A percentile compares a stretch with the other conserved stretches of the same genome.
phyloP scores from a whole-genome alignment of 1,284 basidiomycete species.

The Mycosarcoma mackinlayi region DNA sequence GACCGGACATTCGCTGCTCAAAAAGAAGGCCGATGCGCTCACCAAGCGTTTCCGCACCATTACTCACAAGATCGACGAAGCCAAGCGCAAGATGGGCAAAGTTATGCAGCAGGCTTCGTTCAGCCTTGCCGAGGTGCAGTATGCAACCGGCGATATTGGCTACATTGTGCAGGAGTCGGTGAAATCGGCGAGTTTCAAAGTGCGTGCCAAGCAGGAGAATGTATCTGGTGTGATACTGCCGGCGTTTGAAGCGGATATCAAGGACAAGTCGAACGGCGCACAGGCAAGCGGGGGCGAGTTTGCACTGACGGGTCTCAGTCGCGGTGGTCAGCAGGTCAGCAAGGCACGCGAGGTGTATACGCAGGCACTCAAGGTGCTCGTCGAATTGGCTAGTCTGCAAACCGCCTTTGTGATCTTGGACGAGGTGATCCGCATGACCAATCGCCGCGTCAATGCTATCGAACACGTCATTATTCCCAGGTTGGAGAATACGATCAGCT shows the following conservation, averaged over 20 bases:
- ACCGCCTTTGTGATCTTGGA: constrained; percentile 99
- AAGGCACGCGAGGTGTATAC: constrained; percentile 94
- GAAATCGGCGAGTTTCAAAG: constrained; percentile 83
- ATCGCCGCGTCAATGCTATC: constrained; percentile 97
- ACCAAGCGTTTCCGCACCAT: constrained; percentile 84
- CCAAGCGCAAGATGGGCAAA: constrained; percentile 97
- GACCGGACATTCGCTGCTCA: constrained; percentile 94
- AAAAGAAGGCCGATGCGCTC: constrained; percentile 96
- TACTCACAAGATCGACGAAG: constrained; percentile 79
- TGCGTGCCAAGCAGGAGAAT: constrained; percentile 96
- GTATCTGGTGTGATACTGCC: constrained; percentile 98
- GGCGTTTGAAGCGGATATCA: constrained; percentile 75
- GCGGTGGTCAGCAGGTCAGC: constrained; percentile 95
- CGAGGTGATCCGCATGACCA: constrained; percentile 98
- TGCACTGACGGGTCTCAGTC: constrained; percentile 94
- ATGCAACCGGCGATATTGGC: constrained; percentile 90
- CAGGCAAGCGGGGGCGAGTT: constrained; percentile 75
- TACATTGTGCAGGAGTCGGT: constrained; percentile 76
- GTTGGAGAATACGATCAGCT: constrained; percentile 89
- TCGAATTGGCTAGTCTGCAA: constrained; percentile 90
- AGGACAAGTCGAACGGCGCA: constrained; percentile 26
- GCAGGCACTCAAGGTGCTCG: constrained; percentile 94
- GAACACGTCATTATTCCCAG: constrained; percentile 97
- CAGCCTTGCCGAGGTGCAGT: constrained; percentile 97
- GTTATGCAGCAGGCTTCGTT: constrained; percentile 99